phyloP scores from a whole-genome alignment of 2,329 filamentous ascomycete species.

The Penicillium sp. region DNA sequence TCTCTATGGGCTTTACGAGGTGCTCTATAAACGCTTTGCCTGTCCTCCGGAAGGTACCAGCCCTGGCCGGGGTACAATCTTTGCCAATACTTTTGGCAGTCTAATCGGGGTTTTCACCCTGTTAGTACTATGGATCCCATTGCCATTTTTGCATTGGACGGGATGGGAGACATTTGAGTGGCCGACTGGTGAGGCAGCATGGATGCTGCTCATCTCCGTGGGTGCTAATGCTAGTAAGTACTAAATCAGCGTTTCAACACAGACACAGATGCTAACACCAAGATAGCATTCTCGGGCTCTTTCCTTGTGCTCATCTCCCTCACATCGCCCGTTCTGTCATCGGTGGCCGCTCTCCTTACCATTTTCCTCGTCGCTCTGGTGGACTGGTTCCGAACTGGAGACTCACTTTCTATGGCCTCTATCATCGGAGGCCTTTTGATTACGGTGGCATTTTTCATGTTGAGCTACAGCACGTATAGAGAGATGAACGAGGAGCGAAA shows the following conservation, averaged over 20 bases:
- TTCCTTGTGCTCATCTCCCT: slow-evolving; percentile 92
- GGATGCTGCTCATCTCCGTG: slow-evolving; percentile 77
- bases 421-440: slow-evolving; percentile 83
- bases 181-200: slow-evolving; percentile 73
- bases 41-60: slow-evolving; percentile 88
- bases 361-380: slow-evolving; percentile 95
- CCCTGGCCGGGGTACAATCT: slow-evolving; percentile 87
- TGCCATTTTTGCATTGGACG: slow-evolving; percentile 77
- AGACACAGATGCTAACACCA: slow-evolving; percentile 4
- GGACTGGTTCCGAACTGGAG: slow-evolving; percentile 82
- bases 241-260: neutral
- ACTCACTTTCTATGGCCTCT: slow-evolving; percentile 71
- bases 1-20: slow-evolving; percentile 95
- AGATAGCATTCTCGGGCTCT: slow-evolving; percentile 74
- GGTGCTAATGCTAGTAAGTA: slow-evolving; percentile 75
- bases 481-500: slow-evolving; percentile 85
- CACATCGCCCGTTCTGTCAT: slow-evolving; percentile 87
- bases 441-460: slow-evolving; percentile 78
- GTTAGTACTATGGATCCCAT: slow-evolving; percentile 82
- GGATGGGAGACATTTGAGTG: slow-evolving; percentile 81
- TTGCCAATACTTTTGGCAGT: slow-evolving; percentile 88
- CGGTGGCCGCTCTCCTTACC: slow-evolving; percentile 87
- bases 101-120: slow-evolving; percentile 86
- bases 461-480: slow-evolving; percentile 88
- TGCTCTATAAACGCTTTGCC: slow-evolving; percentile 88